Evolutionary conservation across 2,329 filamentous ascomycete species (phyloP), one percentile per base, ranked within the genome.

Genomic region (Arthrobotrys conoides): DNA sequence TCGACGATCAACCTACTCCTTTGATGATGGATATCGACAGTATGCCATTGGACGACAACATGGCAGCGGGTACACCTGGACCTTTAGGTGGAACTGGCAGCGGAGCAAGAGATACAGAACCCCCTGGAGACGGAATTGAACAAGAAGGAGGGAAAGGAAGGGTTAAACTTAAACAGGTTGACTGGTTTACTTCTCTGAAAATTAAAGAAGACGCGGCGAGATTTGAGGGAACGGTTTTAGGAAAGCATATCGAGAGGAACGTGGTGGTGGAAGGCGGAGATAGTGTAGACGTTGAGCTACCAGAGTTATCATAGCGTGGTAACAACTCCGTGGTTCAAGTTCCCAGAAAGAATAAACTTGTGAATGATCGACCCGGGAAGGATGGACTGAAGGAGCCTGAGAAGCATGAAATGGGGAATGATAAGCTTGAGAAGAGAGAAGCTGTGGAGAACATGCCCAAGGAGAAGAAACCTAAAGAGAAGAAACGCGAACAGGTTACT

Each of bases 151-250:
- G 41, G 0, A 70, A 75, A 48, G 71, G 65, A 16, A 71, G 69
- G 51, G 63, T 73, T 48, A 65, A 48, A 38, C 14, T 70, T 27
- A 79, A 79, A 38, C 70, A 73, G 30, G 76, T 79, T 18, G 76
- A 79, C 53, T 79, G 76, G 76, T 79, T 79, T 53, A 75, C 76
- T 16, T 71, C 71, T 6, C 49, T 79, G 49, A 79, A 46, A 20
- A 49, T 75, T 44, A 75, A 79, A 36, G 76, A 79, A 41, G 76
- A 79, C 57, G 70, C 64, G 0, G 70, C 57, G 16, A 73, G 76
- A 49, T 79, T 75, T 30, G 71, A 67, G 12, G 76, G 70, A 20
- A 79, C 76, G 20, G 65, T 79, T 0, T 33, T 79, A 12, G 76
- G 76, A 20, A 79, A 61, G 16, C 76, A 75, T 4, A 70, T 61